These are phyloP conservation scores for Picochlorum costavermella DNA, from an alignment of 139 green algal genomes.

Conservation along the genomic window DNA sequence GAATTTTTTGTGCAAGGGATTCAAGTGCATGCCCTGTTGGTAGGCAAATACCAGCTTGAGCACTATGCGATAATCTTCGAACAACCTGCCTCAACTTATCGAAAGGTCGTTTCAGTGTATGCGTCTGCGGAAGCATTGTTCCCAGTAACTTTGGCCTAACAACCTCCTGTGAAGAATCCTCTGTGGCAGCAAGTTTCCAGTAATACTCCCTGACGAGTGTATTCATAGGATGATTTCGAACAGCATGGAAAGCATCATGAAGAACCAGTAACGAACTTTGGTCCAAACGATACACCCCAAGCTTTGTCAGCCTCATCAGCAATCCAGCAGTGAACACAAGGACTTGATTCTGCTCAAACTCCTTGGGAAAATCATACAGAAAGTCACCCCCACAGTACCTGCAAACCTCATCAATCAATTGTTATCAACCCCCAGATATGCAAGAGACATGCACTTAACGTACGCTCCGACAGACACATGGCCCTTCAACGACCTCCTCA, in stretches of 20 bases:
- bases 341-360: slow-evolving; percentile 12
- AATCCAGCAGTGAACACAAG: slow-evolving; percentile 29
- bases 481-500: slow-evolving; percentile 10
- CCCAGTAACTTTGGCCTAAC: slow-evolving; percentile 16
- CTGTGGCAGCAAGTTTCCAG: slow-evolving; percentile 11
- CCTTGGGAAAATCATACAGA: slow-evolving; percentile 22
- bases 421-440: no score
- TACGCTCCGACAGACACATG: background rate
- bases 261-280: slow-evolving; percentile 20
- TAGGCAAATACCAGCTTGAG: slow-evolving; percentile 22
- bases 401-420: background rate
- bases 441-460: background rate
- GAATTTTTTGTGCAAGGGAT: slow-evolving; percentile 14
- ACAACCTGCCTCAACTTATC: slow-evolving; percentile 30
- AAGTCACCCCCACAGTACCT: slow-evolving; percentile 30
- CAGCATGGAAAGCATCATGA: slow-evolving; percentile 19
- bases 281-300: slow-evolving; percentile 15
- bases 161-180: background rate
- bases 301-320: slow-evolving; percentile 29
- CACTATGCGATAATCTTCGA: slow-evolving; percentile 29
- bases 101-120: slow-evolving; percentile 26
- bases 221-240: slow-evolving; percentile 31
- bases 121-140: slow-evolving; percentile 23
- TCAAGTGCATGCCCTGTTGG: slow-evolving; percentile 17
- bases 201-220: slow-evolving; percentile 25